A percentile compares a stretch with the other conserved stretches of the same genome.
Evolutionary conservation across 2,329 filamentous ascomycete genomes (phyloP).

Genomic region (Scolecobasidium constrictum): DNA sequence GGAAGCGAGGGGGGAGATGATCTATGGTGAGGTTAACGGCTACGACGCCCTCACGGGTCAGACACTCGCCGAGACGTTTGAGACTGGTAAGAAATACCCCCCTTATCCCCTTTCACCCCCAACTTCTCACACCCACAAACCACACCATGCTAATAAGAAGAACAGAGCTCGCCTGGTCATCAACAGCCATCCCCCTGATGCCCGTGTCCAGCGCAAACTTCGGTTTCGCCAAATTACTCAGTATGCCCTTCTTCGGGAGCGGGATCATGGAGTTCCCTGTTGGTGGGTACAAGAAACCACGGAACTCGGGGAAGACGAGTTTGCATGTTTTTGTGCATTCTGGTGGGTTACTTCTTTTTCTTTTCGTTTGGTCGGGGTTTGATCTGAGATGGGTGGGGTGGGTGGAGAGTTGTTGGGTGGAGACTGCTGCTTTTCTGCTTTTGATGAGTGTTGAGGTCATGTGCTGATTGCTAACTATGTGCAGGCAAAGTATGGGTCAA

Average conservation of each 20-base stretch:
- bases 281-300: slow-evolving; percentile 71
- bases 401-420: too few relatives aligned
- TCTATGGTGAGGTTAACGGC: slow-evolving; percentile 51
- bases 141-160: slow-evolving; percentile 14
- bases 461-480: too few relatives aligned
- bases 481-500: slow-evolving; percentile 70
- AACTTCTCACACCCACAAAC: neutral
- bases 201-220: slow-evolving; percentile 60
- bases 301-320: slow-evolving; percentile 92
- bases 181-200: slow-evolving; percentile 44
- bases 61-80: slow-evolving; percentile 36
- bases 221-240: slow-evolving; percentile 79
- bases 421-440: too few relatives aligned
- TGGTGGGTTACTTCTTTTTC: too few relatives aligned
- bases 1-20: slow-evolving; percentile 56
- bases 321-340: slow-evolving; percentile 89
- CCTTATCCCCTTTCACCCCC: neutral
- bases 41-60: slow-evolving; percentile 53
- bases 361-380: too few relatives aligned
- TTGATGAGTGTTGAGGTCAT: too few relatives aligned
- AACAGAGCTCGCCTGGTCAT: slow-evolving; percentile 49
- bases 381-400: too few relatives aligned
- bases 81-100: slow-evolving; percentile 25
- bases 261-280: slow-evolving; percentile 84
- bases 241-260: slow-evolving; percentile 74